phyloP scores from a whole-genome alignment of 192 early-diverging fungal genomes.

The Phlyctochytrium bullatum region DNA sequence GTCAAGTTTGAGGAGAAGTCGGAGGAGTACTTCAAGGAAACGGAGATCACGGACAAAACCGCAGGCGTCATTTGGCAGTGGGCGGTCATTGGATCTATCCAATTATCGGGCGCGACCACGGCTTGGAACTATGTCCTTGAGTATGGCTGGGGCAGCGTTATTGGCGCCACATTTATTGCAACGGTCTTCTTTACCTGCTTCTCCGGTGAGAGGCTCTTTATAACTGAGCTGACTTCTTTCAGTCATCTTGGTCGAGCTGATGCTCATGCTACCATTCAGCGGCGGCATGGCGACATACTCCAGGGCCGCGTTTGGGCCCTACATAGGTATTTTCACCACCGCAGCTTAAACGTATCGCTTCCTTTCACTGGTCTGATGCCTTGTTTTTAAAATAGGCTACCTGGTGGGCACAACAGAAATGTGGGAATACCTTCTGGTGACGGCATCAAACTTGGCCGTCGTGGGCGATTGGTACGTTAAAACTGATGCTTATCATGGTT shows the following conservation, averaged over 20 bases:
- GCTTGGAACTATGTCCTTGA: not conserved
- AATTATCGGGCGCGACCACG: not conserved
- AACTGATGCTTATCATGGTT: not conserved
- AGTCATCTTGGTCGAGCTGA: conserved; percentile 12
- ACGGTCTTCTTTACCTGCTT: not conserved
- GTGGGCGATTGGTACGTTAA: not conserved
- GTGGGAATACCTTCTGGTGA: conserved; percentile 14
- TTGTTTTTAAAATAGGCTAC: conserved; percentile 6
- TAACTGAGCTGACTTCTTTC: not conserved
- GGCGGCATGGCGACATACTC: conserved; percentile 19
- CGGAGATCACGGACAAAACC: not conserved
- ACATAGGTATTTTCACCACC: conserved; percentile 8
- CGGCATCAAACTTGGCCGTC: not conserved
- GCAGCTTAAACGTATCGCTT: no score
- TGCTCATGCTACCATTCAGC: conserved; percentile 21
- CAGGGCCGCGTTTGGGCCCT: conserved; percentile 17
- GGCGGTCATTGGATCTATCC: not conserved
- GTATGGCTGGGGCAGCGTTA: conserved; percentile 10
- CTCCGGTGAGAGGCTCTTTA: conserved; percentile 5
- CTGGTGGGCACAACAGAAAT: conserved; percentile 14
- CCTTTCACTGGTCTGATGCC: not conserved
- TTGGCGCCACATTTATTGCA: conserved; percentile 1
- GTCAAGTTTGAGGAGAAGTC: not conserved
- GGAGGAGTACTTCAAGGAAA: not conserved
- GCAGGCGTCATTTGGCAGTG: not conserved